Conservation (phyloP, 2,329 filamentous ascomycete genomes). For the Penicillium glabrum region DNA sequence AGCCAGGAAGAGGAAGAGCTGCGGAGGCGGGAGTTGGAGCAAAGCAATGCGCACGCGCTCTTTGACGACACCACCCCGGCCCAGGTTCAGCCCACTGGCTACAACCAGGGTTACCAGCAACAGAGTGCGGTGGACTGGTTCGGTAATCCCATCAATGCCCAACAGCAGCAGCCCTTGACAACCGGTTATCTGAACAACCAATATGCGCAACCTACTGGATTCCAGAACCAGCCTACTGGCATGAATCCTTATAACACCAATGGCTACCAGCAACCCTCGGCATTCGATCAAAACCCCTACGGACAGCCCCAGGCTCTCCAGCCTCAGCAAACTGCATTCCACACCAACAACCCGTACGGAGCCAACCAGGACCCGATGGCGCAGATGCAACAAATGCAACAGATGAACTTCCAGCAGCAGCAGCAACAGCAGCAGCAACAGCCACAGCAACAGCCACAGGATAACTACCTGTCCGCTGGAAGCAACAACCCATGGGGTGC, state of each 20-base stretch:
- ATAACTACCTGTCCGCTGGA: conserved; percentile 70
- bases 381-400: conserved; percentile 30
- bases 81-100: conserved; percentile 79
- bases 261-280: conserved; percentile 69
- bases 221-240: conserved; percentile 58
- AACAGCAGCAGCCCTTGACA: conserved; percentile 67
- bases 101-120: conserved; percentile 97
- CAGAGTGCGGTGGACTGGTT: conserved; percentile 96
- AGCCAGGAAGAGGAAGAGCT: conserved; percentile 89
- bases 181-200: conserved; percentile 68
- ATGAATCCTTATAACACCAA: conserved; percentile 66
- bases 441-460: conserved; percentile 47
- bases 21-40: conserved; percentile 80
- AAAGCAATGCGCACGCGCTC: conserved; percentile 79
- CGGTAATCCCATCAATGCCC: conserved; percentile 86
- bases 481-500: conserved; percentile 94
- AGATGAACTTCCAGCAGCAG: conserved; percentile 41
- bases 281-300: conserved; percentile 61
- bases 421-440: conserved; percentile 34
- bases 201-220: conserved; percentile 78
- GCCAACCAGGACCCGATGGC: conserved; percentile 9
- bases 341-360: conserved; percentile 58
- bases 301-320: conserved; percentile 53
- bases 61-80: conserved; percentile 75
- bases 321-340: conserved; percentile 61